Base-by-base conservation (phyloP, 2,329 filamentous ascomycete species). In the Hymenoscyphus infarciens region DNA sequence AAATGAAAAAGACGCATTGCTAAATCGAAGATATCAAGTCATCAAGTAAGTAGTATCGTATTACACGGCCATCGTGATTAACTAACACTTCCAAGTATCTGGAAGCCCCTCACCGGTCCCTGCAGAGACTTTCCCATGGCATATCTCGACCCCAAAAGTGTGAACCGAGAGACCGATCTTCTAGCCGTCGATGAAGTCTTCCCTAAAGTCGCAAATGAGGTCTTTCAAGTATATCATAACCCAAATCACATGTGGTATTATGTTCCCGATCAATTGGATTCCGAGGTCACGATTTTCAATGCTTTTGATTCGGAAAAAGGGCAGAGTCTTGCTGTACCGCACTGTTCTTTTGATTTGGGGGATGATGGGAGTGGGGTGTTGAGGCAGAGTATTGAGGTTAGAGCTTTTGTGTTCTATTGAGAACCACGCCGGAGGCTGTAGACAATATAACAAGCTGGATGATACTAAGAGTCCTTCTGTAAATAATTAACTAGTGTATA, bases 21-120 rank as follows among this genome's bases (percentile, higher is more conserved):
- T 53, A 56, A 58, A 29, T 29, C n/a, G 54, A 61, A 25, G 54
- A 25, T 55, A 56, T 60, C 15, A 66, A 62, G 58, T 64, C 31
- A 25, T 62, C 39, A 58, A 57, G 52, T 54, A 33, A 35, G 13
- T 35, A 8, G 10, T 11, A 8, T 8, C 10, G 4, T 3, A 29
- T 29, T 29, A 3, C 27, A 29, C 27, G 6, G 27, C 27, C 27
- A 29, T 29, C 27, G 27, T 29, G 27, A 29, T 29, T 33, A 13
- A 31, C 25, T 59, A 13, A 11, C 49, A 39, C 13, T 31, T 35
- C 42, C 33, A 65, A 31, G 64, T 56, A 56, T 61, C 8, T 66
- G 66, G 66, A 66, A 66, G 33, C 66, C 66, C 5, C 49, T 67
- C 7, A 56, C 22, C 13, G 64, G 66, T 1, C 66, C 66, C 31